These are phyloP conservation scores for Calonectria honghensis DNA, from an alignment of 2,329 filamentous ascomycete species.

Conservation along the genomic window DNA sequence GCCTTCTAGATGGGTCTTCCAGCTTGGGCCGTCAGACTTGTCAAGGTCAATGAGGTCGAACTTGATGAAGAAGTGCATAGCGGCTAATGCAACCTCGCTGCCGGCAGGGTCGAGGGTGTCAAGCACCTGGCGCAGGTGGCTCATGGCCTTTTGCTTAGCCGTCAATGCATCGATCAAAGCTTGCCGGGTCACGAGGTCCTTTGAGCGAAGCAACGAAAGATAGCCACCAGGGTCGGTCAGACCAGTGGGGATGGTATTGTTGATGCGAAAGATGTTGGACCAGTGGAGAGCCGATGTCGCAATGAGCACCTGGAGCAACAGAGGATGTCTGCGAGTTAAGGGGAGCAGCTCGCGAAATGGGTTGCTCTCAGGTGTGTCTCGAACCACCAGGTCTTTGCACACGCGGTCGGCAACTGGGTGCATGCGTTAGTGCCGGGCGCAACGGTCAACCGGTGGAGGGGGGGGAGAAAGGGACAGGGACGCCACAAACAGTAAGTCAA, in stretches of 20 bases:
- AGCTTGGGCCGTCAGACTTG: constrained; percentile 62
- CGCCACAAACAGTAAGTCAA: constrained; percentile 67
- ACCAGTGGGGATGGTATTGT: constrained; percentile 56
- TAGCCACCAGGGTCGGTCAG: constrained; percentile 61
- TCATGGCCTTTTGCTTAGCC: constrained; percentile 69
- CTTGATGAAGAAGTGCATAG: constrained; percentile 71
- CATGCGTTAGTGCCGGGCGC: constrained; percentile 51
- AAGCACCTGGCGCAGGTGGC: constrained; percentile 63
- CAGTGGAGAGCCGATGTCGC: constrained; percentile 71
- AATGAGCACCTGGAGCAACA: constrained; percentile 69
- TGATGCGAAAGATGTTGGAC: constrained; percentile 65
- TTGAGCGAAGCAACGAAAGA: constrained; percentile 61
- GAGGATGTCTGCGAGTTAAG: constrained; percentile 66
- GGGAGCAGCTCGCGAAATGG: constrained; percentile 70
- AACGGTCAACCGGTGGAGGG: constrained; percentile 32
- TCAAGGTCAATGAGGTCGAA: constrained; percentile 71
- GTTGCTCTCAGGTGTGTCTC: constrained; percentile 67
- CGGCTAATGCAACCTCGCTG: constrained; percentile 68
- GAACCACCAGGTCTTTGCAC: constrained; percentile 72
- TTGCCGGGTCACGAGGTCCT: constrained; percentile 61
- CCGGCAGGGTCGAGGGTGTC: constrained; percentile 62
- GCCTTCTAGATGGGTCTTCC: constrained; percentile 68
- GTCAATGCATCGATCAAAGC: constrained; percentile 68
- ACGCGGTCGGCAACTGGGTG: constrained; percentile 66
- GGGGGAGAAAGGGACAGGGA: constrained; percentile 23